Evolutionary conservation across 1,284 basidiomycete species (phyloP).

Genomic region (Athelia psychrophila): DNA sequence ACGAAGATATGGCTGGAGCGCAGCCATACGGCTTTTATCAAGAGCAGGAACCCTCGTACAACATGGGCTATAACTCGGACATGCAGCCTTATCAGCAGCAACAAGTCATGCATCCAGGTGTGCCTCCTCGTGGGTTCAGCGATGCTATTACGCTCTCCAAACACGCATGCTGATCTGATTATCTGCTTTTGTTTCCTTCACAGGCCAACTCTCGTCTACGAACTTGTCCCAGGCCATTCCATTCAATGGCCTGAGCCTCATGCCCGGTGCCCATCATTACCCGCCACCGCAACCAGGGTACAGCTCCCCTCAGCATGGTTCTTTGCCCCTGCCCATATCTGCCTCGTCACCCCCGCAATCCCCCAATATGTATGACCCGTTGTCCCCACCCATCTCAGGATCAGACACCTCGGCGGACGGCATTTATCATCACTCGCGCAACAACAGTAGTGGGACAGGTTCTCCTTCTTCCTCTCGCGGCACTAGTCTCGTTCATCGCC

Average conservation of each 20-base stretch:
- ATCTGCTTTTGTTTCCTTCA: constrained; percentile 43
- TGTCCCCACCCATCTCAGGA: constrained; percentile 79
- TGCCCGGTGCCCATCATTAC: constrained; percentile 42
- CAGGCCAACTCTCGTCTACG: constrained; percentile 54
- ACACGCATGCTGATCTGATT: constrained; percentile 52
- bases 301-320: constrained; percentile 46
- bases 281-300: constrained; percentile 44
- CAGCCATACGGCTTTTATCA: constrained; percentile 34
- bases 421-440: constrained; percentile 68
- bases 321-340: constrained; percentile 41
- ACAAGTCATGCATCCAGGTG: constrained; percentile 39
- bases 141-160: constrained; percentile 34
- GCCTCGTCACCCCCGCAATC: constrained; percentile 68
- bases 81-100: constrained; percentile 24
- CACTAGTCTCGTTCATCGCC: constrained; percentile 70
- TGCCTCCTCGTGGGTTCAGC: constrained; percentile 53
- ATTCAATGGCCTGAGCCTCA: constrained; percentile 50
- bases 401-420: constrained; percentile 82
- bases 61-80: constrained; percentile 39
- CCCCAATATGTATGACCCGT: constrained; percentile 75
- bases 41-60: constrained; percentile 36
- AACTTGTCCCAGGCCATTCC: constrained; percentile 49
- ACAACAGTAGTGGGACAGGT: constrained; percentile 74
- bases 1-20: constrained; percentile 35
- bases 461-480: constrained; percentile 73